Conservation (phyloP, 352 stramenopile genomes). For the Peronospora destructor region DNA sequence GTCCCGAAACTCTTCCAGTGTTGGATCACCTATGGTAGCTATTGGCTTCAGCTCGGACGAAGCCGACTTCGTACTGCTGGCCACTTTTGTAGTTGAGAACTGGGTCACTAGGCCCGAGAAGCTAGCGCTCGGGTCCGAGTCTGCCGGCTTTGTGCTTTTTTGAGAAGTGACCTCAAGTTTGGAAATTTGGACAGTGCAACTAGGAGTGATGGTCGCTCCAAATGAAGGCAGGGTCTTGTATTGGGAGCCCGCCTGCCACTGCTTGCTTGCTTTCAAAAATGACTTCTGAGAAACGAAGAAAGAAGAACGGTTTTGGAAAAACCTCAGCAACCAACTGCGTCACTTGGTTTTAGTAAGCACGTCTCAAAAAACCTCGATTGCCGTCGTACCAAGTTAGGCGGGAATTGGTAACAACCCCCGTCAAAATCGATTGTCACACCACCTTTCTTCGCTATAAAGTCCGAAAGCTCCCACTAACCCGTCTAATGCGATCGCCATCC, state of each 20-base stretch:
- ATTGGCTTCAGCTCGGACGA: slow-evolving; percentile 17
- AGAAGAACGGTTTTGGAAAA: slow-evolving; percentile 26
- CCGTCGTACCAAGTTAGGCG: slow-evolving; percentile 16
- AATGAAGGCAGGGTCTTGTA: slow-evolving; percentile 31
- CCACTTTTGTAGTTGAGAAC: neutral
- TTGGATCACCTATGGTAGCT: slow-evolving; percentile 43
- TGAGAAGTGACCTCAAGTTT: slow-evolving; percentile 40
- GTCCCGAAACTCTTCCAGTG: slow-evolving; percentile 29
- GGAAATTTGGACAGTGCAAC: slow-evolving; percentile 21
- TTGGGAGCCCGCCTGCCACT: slow-evolving; percentile 36
- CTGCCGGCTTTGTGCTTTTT: slow-evolving; percentile 38
- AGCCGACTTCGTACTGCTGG: slow-evolving; percentile 9
- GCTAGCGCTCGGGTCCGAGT: slow-evolving; percentile 5
- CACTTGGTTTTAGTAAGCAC: slow-evolving; percentile 16
- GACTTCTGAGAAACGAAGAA: slow-evolving; percentile 38
- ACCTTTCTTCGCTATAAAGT: slow-evolving; percentile 16
- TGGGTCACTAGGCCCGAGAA: slow-evolving; percentile 1
- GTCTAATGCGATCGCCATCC: slow-evolving; percentile 17
- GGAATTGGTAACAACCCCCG: slow-evolving; percentile 8
- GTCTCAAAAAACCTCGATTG: slow-evolving; percentile 27
- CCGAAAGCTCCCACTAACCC: slow-evolving; percentile 13
- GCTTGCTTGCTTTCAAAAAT: slow-evolving; percentile 52
- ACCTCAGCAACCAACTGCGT: slow-evolving; percentile 15
- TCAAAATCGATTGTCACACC: slow-evolving; percentile 18
- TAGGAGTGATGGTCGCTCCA: slow-evolving; percentile 41